phyloP scores from a whole-genome alignment of 345 rosid genomes.

The Eucalyptus fibrosa region DNA sequence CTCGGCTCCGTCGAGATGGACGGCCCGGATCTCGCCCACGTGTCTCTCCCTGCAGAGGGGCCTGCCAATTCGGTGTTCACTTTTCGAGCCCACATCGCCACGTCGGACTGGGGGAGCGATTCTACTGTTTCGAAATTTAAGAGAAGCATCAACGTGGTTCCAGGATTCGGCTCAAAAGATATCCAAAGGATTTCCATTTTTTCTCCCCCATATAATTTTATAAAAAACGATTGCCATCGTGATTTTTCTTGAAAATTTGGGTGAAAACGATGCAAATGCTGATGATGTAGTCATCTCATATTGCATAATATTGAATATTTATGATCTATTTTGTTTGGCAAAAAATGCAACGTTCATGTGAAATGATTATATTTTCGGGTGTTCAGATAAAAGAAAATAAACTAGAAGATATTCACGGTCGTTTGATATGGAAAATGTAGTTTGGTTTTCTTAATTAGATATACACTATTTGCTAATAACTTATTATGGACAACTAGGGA shows the following conservation, averaged over 20 bases:
- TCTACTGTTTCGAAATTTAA: not conserved
- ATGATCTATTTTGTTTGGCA: no score
- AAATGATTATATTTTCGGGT: no score
- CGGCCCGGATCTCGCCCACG: conserved; percentile 13
- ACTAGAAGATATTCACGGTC: fast-evolving
- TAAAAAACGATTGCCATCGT: not conserved
- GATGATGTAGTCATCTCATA: not conserved
- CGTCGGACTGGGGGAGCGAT: not conserved
- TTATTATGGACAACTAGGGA: no score
- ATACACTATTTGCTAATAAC: no score
- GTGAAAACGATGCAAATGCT: no score
- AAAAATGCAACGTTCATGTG: no score
- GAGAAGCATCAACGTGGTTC: not conserved
- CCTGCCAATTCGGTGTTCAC: not conserved
- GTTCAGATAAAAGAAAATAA: no score
- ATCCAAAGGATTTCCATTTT: not conserved
- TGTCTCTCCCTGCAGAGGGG: not conserved
- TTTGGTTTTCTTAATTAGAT: not conserved
- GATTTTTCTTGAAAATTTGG: not conserved
- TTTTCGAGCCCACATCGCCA: not conserved
- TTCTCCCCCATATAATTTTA: not conserved
- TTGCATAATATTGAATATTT: not conserved
- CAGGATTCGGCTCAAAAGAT: not conserved
- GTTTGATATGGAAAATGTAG: no score
- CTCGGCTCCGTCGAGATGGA: conserved; percentile 3